A percentile compares a stretch with the other conserved stretches of the same genome.
These are phyloP conservation scores for Diaporthe ampelina DNA, from an alignment of 2,329 filamentous ascomycete species.

Conservation along the genomic window DNA sequence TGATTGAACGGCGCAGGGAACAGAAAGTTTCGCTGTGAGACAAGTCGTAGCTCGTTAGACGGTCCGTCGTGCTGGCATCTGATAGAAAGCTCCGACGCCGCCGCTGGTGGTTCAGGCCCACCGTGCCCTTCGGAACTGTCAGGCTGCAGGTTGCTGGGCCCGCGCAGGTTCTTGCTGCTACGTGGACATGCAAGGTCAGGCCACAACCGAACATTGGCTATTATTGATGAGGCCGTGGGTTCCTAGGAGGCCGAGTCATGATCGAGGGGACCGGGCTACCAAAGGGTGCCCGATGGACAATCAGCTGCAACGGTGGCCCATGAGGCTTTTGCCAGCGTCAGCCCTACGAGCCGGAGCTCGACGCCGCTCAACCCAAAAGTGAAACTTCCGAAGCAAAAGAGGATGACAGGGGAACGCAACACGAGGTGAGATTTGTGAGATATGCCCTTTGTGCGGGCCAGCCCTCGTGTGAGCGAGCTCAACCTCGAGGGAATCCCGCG, in stretches of 20 bases:
- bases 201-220: neutral
- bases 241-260: slow-evolving; percentile 10
- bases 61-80: slow-evolving; percentile 5
- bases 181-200: slow-evolving; percentile 21
- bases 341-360: slow-evolving; percentile 35
- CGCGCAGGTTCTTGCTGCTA: slow-evolving; percentile 3
- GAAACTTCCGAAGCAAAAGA: slow-evolving; percentile 5
- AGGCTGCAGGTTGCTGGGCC: neutral
- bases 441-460: neutral
- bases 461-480: neutral
- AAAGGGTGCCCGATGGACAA: slow-evolving; percentile 6
- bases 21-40: slow-evolving; percentile 33
- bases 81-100: slow-evolving; percentile 7
- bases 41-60: slow-evolving; percentile 27
- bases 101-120: slow-evolving; percentile 10
- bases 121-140: neutral
- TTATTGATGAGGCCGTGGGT: slow-evolving; percentile 6
- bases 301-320: slow-evolving; percentile 29
- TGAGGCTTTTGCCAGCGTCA: slow-evolving; percentile 31
- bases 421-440: slow-evolving; percentile 4
- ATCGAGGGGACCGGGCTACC: slow-evolving; percentile 11
- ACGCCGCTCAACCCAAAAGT: slow-evolving; percentile 19
- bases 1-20: slow-evolving; percentile 25
- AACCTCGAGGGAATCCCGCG: neutral
- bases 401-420: slow-evolving; percentile 13